Evolutionary conservation across 768 basidiomycete genomes (phyloP), one percentile per base, ranked within the genome.

Genomic region (Agaricus subrufescens): DNA sequence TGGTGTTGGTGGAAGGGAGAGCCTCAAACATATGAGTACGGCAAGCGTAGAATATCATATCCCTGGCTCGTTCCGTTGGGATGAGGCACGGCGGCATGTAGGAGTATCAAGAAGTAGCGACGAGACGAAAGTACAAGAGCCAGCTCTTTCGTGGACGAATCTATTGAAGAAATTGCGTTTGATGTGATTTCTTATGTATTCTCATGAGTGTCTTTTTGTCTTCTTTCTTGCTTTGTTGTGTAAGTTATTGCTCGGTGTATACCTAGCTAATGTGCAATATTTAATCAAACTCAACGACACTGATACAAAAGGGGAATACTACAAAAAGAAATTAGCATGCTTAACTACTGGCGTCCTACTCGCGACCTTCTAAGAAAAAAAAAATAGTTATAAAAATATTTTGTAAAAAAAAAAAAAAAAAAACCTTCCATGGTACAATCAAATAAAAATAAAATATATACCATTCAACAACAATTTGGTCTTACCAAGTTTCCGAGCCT

Each of bases 401-500:
- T 6, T 3, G n/a, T 15, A 47, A 47, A 27, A 9, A 11, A 23
- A 11, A 15, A 4, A 25, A 46, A 10, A 27, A 25, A 11, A 25
- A 19, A 19, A 19, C 19, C 19, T 19, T 9, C 4, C n/a, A 46
- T 25, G 25, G 23, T 25, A 23, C 19, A 46, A 34, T 23, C 45
- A 26, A 50, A 50, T 19, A 37, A 26, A 50, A 37, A 50, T 19
- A 14, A 37, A 31, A 25, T 40, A 40, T 23, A 25, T 27, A 42
- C 7, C 39, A 25, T 48, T 8, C 27, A 40, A 52, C 61, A 62
- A 54, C 63, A 62, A 42, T 40, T 58, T 19, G 27, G 50, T 9
- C 31, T 51, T 23, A 43, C 46, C 44, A 34, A 11, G 38, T 46
- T 30, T 50, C 23, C 12, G 42, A 27, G 27, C 15, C 25, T 15